These are phyloP conservation scores for Magnusiomyces paraingens DNA, from an alignment of 1,139 yeast genomes.

Conservation along the genomic window DNA sequence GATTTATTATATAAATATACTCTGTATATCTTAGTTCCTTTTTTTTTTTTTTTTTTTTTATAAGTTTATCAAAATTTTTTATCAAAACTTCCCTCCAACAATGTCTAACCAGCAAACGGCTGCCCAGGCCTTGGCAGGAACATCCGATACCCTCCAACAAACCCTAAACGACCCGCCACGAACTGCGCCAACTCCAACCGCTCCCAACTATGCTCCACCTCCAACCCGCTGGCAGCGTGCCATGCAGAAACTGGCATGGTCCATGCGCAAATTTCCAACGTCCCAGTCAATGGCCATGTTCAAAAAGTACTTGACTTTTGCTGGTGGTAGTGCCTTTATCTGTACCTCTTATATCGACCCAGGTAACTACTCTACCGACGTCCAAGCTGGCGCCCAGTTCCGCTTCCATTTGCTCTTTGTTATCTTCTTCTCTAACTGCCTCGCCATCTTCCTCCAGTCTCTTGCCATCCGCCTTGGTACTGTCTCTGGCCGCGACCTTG, in stretches of 20 bases:
- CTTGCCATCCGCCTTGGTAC: conserved; percentile 82
- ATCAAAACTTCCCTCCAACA: neutral
- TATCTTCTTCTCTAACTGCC: conserved; percentile 70
- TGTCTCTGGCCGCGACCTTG: conserved; percentile 85
- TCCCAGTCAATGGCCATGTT: conserved; percentile 5
- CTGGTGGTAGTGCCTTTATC: conserved; percentile 94
- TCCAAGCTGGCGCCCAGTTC: conserved; percentile 86
- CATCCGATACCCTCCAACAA: neutral
- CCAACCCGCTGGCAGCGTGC: no score
- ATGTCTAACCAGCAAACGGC: neutral
- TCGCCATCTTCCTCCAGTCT: conserved; percentile 82
- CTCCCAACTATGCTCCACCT: no score
- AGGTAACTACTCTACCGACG: conserved; percentile 93
- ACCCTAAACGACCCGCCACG: neutral
- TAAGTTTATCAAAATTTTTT: neutral
- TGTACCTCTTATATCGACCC: conserved; percentile 97
- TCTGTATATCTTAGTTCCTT: neutral
- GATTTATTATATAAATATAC: neutral
- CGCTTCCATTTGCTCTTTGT: conserved; percentile 77
- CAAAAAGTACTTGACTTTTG: conserved; percentile 53
- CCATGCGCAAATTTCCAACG: neutral
- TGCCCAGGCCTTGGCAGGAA: neutral
- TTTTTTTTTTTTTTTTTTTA: neutral
- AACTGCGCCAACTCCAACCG: neutral
- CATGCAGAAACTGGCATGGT: neutral